Conservation (phyloP, 169 alveolate species). For the Cryptosporidium ubiquitum region DNA sequence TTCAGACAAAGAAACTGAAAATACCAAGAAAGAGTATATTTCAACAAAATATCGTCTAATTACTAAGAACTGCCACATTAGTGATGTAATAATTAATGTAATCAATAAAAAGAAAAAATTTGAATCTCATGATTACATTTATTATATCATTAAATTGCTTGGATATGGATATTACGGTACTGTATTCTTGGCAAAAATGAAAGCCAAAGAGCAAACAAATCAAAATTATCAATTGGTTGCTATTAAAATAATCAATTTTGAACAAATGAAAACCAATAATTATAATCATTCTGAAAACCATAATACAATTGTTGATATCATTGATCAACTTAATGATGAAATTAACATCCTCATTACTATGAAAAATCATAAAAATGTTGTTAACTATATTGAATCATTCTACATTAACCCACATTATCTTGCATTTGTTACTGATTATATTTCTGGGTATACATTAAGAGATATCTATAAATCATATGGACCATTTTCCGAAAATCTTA, state of each 20-base stretch:
- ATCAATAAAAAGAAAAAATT: not conserved
- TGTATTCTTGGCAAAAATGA: constrained; percentile 35
- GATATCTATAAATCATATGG: constrained; percentile 72
- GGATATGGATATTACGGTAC: constrained; percentile 62
- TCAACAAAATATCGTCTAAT: not conserved
- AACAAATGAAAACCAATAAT: constrained; percentile 2
- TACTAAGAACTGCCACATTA: not conserved
- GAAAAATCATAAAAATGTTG: constrained; percentile 15
- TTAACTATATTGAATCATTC: constrained; percentile 43
- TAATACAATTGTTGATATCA: constrained; percentile 1
- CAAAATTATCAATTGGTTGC: constrained; percentile 28
- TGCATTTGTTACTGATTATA: constrained; percentile 65
- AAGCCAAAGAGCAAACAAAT: not conserved
- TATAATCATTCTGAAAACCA: not conserved
- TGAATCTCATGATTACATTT: not conserved
- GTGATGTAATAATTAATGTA: not conserved
- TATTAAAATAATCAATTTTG: constrained; percentile 50
- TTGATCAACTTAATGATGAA: constrained; percentile 66
- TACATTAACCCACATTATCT: constrained; percentile 53
- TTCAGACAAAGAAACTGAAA: not conserved
- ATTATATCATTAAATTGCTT: constrained; percentile 32
- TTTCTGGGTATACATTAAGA: constrained; percentile 61
- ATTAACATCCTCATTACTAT: constrained; percentile 21
- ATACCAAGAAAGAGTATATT: not conserved
- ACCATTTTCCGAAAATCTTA: constrained; percentile 46